A percentile compares a stretch with the other conserved stretches of the same genome.
Conservation (phyloP, 179 eudicot genomes). For the Dionaea muscipula region DNA sequence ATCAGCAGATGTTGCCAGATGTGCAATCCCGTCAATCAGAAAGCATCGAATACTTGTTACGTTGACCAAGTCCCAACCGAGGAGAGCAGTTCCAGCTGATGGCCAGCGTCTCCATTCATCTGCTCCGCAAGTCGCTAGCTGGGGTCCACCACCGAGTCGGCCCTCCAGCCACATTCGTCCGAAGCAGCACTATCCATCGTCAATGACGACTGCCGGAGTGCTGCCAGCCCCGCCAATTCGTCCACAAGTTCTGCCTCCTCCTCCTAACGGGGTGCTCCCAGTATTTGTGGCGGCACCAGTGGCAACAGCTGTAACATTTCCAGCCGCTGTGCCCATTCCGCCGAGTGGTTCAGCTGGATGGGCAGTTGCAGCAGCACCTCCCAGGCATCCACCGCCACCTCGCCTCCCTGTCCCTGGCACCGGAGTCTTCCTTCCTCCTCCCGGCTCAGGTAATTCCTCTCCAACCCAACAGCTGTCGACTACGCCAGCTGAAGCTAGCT, state of each 20-base stretch:
- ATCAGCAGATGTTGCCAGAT: slow-evolving; percentile 33
- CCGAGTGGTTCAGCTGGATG: slow-evolving; percentile 26
- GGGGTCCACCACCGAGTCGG: slow-evolving; percentile 39
- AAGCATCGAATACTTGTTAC: slow-evolving; percentile 47
- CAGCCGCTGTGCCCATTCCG: slow-evolving; percentile 31
- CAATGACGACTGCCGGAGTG: slow-evolving; percentile 27
- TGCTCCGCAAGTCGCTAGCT: slow-evolving; percentile 17
- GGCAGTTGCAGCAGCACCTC: slow-evolving; percentile 17
- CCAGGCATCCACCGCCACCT: slow-evolving; percentile 25
- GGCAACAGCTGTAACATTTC: slow-evolving; percentile 25
- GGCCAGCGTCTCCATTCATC: slow-evolving; percentile 16
- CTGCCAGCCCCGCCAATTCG: slow-evolving; percentile 25
- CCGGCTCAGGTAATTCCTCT: slow-evolving; percentile 31
- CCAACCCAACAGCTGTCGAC: slow-evolving; percentile 8
- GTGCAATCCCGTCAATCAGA: slow-evolving; percentile 32
- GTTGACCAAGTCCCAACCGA: slow-evolving; percentile 33
- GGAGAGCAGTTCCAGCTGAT: slow-evolving; percentile 17
- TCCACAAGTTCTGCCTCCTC: slow-evolving; percentile 21
- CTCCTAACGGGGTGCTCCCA: slow-evolving; percentile 33
- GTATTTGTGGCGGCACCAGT: slow-evolving; percentile 29
- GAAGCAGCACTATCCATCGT: slow-evolving; percentile 47
- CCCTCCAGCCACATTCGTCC: slow-evolving; percentile 28
- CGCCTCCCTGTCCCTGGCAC: slow-evolving; percentile 38
- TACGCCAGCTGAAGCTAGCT: not conserved
- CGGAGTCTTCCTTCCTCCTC: slow-evolving; percentile 57